Conservation (phyloP, 106 monocot species). For the Alisma plantagoaquatica region DNA sequence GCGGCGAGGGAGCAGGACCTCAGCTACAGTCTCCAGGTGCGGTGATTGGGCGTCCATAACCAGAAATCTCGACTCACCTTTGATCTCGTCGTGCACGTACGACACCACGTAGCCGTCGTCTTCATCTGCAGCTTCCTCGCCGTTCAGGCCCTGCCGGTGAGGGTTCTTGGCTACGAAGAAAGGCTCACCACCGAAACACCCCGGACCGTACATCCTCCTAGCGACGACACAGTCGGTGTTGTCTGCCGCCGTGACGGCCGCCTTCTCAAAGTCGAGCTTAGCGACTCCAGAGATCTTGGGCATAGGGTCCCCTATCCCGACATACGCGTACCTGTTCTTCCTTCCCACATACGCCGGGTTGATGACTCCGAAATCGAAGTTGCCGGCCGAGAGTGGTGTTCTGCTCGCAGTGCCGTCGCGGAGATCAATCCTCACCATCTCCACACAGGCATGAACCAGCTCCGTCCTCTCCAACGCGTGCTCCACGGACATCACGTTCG, state of each 20-base stretch:
- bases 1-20: conserved; percentile 47
- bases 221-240: conserved; percentile 41
- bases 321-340: conserved; percentile 45
- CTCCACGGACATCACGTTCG: not conserved
- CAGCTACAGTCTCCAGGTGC: conserved; percentile 54
- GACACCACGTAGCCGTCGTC: conserved; percentile 66
- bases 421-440: conserved; percentile 15
- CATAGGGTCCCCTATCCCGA: conserved; percentile 33
- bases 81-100: conserved; percentile 61
- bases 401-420: not conserved
- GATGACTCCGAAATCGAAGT: conserved; percentile 47
- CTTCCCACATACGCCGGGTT: conserved; percentile 37
- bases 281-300: conserved; percentile 49
- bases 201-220: conserved; percentile 27
- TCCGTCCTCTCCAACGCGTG: not conserved
- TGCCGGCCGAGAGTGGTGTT: conserved; percentile 38
- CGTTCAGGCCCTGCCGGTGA: too few relatives aligned
- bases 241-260: conserved; percentile 12
- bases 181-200: conserved; percentile 64
- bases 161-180: conserved; percentile 65
- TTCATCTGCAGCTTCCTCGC: conserved; percentile 17
- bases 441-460: not conserved
- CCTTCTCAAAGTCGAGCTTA: conserved; percentile 61
- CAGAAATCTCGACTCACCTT: conserved; percentile 43
- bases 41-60: conserved; percentile 78